These are phyloP conservation scores for Colletotrichum viniferum DNA, from an alignment of 2,329 filamentous ascomycete species.

Conservation along the genomic window DNA sequence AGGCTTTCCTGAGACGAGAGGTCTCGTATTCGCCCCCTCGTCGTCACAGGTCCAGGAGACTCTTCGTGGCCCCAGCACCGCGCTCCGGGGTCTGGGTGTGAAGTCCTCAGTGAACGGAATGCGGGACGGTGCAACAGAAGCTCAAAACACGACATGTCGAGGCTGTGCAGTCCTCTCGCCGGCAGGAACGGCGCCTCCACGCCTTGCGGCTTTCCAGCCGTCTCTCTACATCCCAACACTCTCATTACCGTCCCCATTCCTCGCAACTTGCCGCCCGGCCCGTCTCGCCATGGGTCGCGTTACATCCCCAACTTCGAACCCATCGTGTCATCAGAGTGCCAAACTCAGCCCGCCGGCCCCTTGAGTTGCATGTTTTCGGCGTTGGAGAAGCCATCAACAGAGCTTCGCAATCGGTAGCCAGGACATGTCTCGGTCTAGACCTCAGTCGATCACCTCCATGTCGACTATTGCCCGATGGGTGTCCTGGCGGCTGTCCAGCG, in stretches of 20 bases:
- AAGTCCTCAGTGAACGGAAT: not conserved
- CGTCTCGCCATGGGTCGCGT: not conserved
- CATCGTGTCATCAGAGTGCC: not conserved
- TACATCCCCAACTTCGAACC: not conserved
- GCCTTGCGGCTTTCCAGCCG: not conserved
- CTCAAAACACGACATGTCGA: not conserved
- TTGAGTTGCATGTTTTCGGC: not conserved
- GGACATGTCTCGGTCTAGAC: not conserved
- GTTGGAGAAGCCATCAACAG: not conserved
- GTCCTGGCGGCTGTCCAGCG: not conserved
- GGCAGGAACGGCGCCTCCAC: not conserved
- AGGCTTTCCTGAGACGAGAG: not conserved
- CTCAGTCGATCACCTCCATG: not conserved
- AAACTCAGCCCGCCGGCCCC: not conserved
- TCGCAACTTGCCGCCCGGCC: not conserved
- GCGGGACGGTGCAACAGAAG: not conserved
- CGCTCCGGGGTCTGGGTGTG: not conserved
- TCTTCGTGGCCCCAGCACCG: not conserved
- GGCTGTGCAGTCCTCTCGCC: slow-evolving; percentile 8
- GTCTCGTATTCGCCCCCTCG: not conserved
- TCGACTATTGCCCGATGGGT: not conserved
- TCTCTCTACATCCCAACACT: not conserved
- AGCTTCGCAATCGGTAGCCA: not conserved
- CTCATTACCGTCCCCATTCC: not conserved
- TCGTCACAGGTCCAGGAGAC: not conserved